A percentile compares a stretch with the other conserved stretches of the same genome.
These are phyloP conservation scores for Citrus cavaleriei DNA, from an alignment of 345 rosid species.

Conservation along the genomic window DNA sequence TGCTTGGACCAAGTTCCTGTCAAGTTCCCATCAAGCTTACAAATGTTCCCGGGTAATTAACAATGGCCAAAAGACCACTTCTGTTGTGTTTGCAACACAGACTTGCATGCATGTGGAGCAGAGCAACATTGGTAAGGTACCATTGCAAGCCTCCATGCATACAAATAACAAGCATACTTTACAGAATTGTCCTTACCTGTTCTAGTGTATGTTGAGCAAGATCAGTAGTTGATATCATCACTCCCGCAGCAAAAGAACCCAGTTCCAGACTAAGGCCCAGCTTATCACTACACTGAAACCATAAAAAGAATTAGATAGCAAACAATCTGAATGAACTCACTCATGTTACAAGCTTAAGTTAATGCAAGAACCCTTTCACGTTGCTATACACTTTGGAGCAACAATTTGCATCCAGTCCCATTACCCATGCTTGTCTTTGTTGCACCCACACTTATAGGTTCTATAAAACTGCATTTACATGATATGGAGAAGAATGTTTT, in stretches of 20 bases:
- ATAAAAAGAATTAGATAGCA: not conserved
- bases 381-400: not conserved
- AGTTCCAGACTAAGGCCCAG: constrained; percentile 55
- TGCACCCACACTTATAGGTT: not conserved
- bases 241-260: constrained; percentile 65
- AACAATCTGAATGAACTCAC: not conserved
- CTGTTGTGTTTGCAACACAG: not conserved
- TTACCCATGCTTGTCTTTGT: not conserved
- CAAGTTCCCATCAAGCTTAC: not conserved
- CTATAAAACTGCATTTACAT: not conserved
- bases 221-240: constrained; percentile 60
- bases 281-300: constrained; percentile 57
- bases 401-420: not conserved
- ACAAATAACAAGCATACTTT: not conserved
- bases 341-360: not conserved
- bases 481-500: not conserved
- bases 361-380: not conserved
- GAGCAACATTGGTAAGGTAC: not conserved
- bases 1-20: not conserved
- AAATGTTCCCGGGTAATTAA: not conserved
- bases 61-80: not conserved
- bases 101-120: not conserved
- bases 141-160: constrained; percentile 20
- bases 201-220: constrained; percentile 56
- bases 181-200: constrained; percentile 31